phyloP scores from a whole-genome alignment of 768 basidiomycete genomes.

The Kwoniella dejecticola region DNA sequence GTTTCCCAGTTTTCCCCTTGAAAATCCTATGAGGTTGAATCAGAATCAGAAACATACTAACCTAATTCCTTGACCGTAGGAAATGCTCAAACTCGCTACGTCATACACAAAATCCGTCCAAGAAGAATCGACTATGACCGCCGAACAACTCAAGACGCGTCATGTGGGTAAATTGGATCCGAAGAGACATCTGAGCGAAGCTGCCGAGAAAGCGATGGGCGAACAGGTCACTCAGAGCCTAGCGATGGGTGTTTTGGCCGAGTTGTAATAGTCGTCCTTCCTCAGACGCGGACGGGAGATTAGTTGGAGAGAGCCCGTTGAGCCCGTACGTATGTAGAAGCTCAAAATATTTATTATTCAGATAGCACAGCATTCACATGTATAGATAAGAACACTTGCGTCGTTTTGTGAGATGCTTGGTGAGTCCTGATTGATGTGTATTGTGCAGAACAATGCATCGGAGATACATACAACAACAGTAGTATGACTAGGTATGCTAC shows the following conservation, averaged over 20 bases:
- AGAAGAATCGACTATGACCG: slow-evolving; percentile 92
- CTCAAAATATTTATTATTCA: too few relatives aligned
- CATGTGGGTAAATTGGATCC: slow-evolving; percentile 98
- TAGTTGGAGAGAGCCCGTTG: too few relatives aligned
- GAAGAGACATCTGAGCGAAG: slow-evolving; percentile 95
- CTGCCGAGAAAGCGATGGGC: slow-evolving; percentile 96
- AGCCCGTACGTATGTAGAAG: too few relatives aligned
- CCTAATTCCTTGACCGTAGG: slow-evolving; percentile 59
- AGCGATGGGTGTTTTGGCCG: slow-evolving; percentile 90
- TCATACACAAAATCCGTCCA: slow-evolving; percentile 97
- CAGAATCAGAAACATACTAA: too few relatives aligned
- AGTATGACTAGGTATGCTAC: too few relatives aligned
- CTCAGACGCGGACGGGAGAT: too few relatives aligned
- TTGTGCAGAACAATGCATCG: too few relatives aligned
- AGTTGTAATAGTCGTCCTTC: slow-evolving; percentile 62
- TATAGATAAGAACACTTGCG: background rate
- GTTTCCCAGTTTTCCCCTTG: background rate
- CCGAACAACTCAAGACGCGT: slow-evolving; percentile 92
- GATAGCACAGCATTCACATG: slow-evolving; percentile 8
- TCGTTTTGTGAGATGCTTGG: background rate
- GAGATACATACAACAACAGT: too few relatives aligned
- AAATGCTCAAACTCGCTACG: slow-evolving; percentile 89
- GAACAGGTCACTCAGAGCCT: slow-evolving; percentile 94
- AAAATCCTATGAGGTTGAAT: too few relatives aligned
- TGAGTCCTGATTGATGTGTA: too few relatives aligned